phyloP scores from a whole-genome alignment of 257 asterid species.

The Solanum medicagineum region DNA sequence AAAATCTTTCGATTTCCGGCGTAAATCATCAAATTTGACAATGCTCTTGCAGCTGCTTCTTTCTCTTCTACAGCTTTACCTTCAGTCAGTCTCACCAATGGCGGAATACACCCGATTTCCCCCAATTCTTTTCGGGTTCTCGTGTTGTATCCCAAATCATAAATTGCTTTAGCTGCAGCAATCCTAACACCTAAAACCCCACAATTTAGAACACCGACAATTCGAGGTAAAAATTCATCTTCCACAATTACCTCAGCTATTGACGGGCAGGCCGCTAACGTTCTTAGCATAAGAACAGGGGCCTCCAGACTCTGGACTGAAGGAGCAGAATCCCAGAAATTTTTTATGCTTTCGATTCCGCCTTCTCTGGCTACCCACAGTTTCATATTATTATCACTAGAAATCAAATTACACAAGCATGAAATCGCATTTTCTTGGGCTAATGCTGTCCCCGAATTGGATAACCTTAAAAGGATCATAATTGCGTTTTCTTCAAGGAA shows the following conservation, averaged over 20 bases:
- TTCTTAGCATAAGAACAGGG: conserved; percentile 42
- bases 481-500: conserved; percentile 61
- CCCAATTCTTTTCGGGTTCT: conserved; percentile 69
- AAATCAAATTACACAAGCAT: conserved; percentile 56
- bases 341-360: conserved; percentile 47
- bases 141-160: conserved; percentile 36
- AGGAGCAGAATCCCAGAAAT: conserved; percentile 56
- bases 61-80: conserved; percentile 72
- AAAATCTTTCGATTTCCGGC: conserved; percentile 49
- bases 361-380: conserved; percentile 58
- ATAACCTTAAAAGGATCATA: conserved; percentile 27
- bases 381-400: conserved; percentile 40
- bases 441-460: conserved; percentile 55
- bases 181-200: conserved; percentile 50
- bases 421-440: conserved; percentile 77
- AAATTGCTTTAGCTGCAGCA: conserved; percentile 52
- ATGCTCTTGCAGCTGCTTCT: conserved; percentile 49
- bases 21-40: conserved; percentile 39
- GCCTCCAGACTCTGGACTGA: conserved; percentile 41
- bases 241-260: conserved; percentile 48
- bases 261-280: conserved; percentile 40
- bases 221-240: conserved; percentile 34
- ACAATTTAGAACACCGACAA: conserved; percentile 34
- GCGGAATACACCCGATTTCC: conserved; percentile 52
- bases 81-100: conserved; percentile 51